Base-by-base conservation (phyloP, 176 grass and related monocot species). In the Chrysopogon serrulatus region DNA sequence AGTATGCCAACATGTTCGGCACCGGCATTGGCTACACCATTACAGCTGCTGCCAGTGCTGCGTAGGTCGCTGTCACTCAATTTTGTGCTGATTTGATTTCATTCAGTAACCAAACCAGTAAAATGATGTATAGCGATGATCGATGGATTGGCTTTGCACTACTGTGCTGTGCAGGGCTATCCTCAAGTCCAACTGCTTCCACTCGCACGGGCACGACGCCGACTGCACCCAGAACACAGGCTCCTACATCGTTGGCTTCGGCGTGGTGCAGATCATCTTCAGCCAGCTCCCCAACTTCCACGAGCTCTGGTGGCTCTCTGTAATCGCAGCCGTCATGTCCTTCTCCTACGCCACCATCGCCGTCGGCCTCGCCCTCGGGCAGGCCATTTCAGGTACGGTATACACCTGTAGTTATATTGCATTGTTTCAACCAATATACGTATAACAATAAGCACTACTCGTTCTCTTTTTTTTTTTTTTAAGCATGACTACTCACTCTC, bases 241-340 rank as follows among this genome's bases (percentile, higher is more conserved):
- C 68, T 8, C 47, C 39, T 95, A 87, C 91, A 98, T 93, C 86
- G 17, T 98, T 45, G 91, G 15, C 3, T 98, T 94, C 85, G 96
- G 93, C 7, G 73, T 90, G 15, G 73, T 93, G 48, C 91, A 98
- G 71, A 85, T 87, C 37, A 44, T 98, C 44, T 85, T 95, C 85
- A 92, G 87, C 77, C 96, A 95, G 61, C 64, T 95, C 4, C 89
- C 91, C 45, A 95, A 92, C 60, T 94, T 98, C 84, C 91, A 98
- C 44, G 82, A 95, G 43, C 84, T 98, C 44, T 98, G 79, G 87
- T 93, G 91, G 82, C 60, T 98, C 42, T 98, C 96, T 77, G 83
- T 85, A 19, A 24, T 98, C 64, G 93, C 96, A 8, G 93, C 96
- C 57, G 12, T 89, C 48, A 98, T 95, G 96, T 98, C 95, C 72